A percentile compares a stretch with the other conserved stretches of the same genome.
Evolutionary conservation across 768 basidiomycete genomes (phyloP).

Genomic region (Phaeotremella skinneri): DNA sequence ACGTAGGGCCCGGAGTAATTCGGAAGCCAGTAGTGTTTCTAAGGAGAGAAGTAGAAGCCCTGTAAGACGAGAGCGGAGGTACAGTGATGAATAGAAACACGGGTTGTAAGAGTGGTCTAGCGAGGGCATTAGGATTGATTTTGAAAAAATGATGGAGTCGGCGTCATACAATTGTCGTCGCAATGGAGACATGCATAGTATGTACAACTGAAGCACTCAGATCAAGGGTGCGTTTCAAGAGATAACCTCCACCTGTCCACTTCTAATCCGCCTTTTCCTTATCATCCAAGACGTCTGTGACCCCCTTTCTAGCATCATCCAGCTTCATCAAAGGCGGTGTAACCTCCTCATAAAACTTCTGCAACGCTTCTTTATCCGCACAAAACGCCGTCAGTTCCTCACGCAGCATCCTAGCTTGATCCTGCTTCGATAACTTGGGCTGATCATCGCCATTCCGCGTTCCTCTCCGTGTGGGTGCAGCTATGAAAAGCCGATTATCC

Average conservation of each 20-base stretch:
- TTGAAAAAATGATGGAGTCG: too few relatives aligned
- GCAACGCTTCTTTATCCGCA: constrained; percentile 59
- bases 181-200: background rate
- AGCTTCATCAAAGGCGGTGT: constrained; percentile 55
- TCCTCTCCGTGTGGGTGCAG: constrained; percentile 53
- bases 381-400: constrained; percentile 66
- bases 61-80: background rate
- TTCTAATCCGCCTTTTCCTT: constrained; percentile 1
- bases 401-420: constrained; percentile 64
- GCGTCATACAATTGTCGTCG: too few relatives aligned
- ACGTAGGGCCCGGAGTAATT: constrained; percentile 5
- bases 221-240: too few relatives aligned
- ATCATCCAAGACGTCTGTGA: constrained; percentile 1
- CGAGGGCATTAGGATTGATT: too few relatives aligned
- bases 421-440: constrained; percentile 54
- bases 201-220: too few relatives aligned
- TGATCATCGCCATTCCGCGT: constrained; percentile 28
- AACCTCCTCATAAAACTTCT: constrained; percentile 71
- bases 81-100: background rate
- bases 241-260: constrained; percentile 1
- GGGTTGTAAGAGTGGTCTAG: too few relatives aligned
- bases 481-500: constrained; percentile 68
- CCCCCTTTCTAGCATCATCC: constrained; percentile 10
- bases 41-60: background rate
- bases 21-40: background rate